phyloP scores from a whole-genome alignment of 23 red algal species.

The Cyanidium caldarium region DNA sequence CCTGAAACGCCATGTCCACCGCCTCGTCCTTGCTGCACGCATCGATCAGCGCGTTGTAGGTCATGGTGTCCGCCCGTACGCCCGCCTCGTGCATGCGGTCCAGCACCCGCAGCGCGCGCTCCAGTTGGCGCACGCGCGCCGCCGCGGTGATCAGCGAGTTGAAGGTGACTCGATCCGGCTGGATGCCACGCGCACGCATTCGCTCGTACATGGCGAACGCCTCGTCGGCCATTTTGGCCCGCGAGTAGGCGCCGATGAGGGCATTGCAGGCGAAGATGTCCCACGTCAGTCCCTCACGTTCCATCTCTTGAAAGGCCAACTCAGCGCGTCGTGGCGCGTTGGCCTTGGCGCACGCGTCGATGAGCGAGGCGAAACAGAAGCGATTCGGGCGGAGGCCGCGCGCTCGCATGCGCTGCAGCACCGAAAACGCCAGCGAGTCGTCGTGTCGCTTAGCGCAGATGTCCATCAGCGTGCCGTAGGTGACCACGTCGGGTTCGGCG shows the following conservation, averaged over 20 bases:
- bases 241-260: conserved; percentile 59
- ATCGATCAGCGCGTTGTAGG: conserved; percentile 95
- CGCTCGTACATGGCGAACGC: conserved; percentile 47
- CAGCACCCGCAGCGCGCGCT: conserved; percentile 37
- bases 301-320: conserved; percentile 30
- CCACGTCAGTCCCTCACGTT: conserved; percentile 16
- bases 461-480: conserved; percentile 97
- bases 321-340: conserved; percentile 37
- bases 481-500: conserved; percentile 68
- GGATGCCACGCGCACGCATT: conserved; percentile 29
- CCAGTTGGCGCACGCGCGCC: conserved; percentile 37
- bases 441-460: conserved; percentile 68
- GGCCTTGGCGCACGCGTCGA: conserved; percentile 37
- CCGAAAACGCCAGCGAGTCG: conserved; percentile 53
- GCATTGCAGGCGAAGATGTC: conserved; percentile 85
- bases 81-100: conserved; percentile 18
- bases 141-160: conserved; percentile 84
- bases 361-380: conserved; percentile 83
- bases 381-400: conserved; percentile 51
- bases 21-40: conserved; percentile 66
- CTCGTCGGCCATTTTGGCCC: conserved; percentile 31
- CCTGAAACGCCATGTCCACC: conserved; percentile 63
- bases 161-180: conserved; percentile 80
- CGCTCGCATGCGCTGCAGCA: conserved; percentile 39
- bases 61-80: conserved; percentile 60